These are phyloP conservation scores for Fusarium avenaceum DNA, from an alignment of 2,329 filamentous ascomycete species.

Conservation along the genomic window DNA sequence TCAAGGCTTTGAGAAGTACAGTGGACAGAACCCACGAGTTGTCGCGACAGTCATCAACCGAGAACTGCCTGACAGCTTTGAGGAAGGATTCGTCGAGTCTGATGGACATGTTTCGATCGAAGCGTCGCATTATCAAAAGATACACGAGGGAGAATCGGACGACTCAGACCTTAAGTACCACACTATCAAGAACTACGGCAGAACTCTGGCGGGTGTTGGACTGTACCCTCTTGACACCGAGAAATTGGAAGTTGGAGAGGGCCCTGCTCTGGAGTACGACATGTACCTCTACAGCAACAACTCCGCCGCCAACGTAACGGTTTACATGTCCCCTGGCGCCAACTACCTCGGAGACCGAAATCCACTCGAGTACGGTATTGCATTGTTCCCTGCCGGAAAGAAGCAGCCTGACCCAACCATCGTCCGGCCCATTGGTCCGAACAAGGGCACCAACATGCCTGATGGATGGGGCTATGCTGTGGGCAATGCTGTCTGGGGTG, in stretches of 20 bases:
- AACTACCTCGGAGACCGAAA: slow-evolving; percentile 66
- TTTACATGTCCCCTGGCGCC: slow-evolving; percentile 66
- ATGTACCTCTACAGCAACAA: slow-evolving; percentile 71
- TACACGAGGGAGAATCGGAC: slow-evolving; percentile 49
- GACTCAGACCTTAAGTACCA: slow-evolving; percentile 59
- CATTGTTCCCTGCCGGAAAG: slow-evolving; percentile 58
- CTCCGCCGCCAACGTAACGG: slow-evolving; percentile 58
- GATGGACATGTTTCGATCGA: slow-evolving; percentile 70
- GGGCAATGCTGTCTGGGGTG: slow-evolving; percentile 62
- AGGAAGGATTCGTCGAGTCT: slow-evolving; percentile 71
- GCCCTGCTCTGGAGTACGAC: slow-evolving; percentile 71
- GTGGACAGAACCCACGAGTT: slow-evolving; percentile 59
- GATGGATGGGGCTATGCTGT: slow-evolving; percentile 50
- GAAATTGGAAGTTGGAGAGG: slow-evolving; percentile 62
- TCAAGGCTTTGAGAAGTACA: slow-evolving; percentile 57
- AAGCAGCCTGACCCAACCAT: slow-evolving; percentile 23
- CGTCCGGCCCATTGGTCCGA: slow-evolving; percentile 32
- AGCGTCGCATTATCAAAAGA: slow-evolving; percentile 64
- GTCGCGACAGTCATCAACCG: slow-evolving; percentile 68
- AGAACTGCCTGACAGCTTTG: slow-evolving; percentile 64
- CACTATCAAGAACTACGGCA: slow-evolving; percentile 67
- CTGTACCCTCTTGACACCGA: slow-evolving; percentile 66
- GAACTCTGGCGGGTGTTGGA: slow-evolving; percentile 70
- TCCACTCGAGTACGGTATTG: slow-evolving; percentile 65
- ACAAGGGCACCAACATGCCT: slow-evolving; percentile 29